phyloP scores from a whole-genome alignment of 495 filamentous ascomycete species.

The Podospora comata region DNA sequence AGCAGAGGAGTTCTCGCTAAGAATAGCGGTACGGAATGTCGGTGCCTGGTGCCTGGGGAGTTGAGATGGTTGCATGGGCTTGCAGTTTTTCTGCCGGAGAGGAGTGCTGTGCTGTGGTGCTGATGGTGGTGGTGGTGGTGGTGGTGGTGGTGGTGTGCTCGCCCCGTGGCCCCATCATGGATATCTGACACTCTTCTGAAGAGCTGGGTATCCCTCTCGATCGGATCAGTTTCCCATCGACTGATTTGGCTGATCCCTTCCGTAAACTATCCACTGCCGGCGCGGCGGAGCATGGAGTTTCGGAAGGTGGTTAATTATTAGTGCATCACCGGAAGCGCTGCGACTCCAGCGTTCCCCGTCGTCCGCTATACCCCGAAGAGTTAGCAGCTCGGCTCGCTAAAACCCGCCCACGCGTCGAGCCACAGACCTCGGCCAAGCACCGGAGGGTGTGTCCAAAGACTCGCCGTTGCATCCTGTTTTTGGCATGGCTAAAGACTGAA shows the following conservation, averaged over 20 bases:
- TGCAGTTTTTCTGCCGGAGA: slow-evolving; percentile 5
- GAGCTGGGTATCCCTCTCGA: not conserved
- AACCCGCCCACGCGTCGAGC: not conserved
- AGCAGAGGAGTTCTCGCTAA: slow-evolving; percentile 3
- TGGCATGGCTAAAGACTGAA: not conserved
- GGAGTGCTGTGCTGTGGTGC: not conserved
- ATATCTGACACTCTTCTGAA: not conserved
- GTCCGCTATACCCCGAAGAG: not conserved
- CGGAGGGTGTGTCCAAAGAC: not conserved
- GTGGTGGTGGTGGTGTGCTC: not conserved
- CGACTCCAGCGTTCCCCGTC: not conserved
- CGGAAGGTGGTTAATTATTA: not conserved
- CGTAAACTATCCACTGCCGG: not conserved
- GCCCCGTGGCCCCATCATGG: not conserved
- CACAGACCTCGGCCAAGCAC: not conserved
- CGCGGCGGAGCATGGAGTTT: not conserved
- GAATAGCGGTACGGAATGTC: slow-evolving; percentile 5
- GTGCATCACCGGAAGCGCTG: not conserved
- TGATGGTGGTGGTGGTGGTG: not conserved
- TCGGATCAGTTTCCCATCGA: not conserved
- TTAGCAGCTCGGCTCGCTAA: slow-evolving; percentile 1
- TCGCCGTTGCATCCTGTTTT: not conserved
- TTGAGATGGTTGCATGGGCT: not conserved
- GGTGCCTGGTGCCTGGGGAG: slow-evolving; percentile 7
- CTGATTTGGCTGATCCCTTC: not conserved